phyloP scores from a whole-genome alignment of 148 eudicot genomes.

The Drosera capensis region DNA sequence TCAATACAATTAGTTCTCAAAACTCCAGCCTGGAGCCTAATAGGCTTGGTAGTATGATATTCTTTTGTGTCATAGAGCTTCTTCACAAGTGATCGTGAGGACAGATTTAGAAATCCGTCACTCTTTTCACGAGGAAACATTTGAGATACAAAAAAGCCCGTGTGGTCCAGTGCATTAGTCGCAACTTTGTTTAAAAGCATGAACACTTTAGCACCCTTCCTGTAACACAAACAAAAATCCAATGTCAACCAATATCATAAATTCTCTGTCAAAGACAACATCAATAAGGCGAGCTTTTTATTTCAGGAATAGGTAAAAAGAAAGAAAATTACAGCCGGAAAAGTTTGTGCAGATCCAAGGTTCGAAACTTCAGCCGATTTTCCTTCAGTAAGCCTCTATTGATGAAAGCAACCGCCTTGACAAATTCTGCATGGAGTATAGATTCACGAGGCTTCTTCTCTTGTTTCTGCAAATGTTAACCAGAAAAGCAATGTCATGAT shows the following conservation, averaged over 20 bases:
- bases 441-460: constrained; percentile 99
- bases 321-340: constrained; percentile 43
- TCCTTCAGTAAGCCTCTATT: constrained; percentile 59
- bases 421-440: constrained; percentile 78
- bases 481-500: not conserved
- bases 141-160: constrained; percentile 65
- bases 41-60: constrained; percentile 14
- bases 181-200: constrained; percentile 59
- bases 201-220: constrained; percentile 66
- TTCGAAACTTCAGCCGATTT: constrained; percentile 64
- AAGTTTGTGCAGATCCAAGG: constrained; percentile 76
- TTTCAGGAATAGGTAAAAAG: not conserved
- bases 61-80: constrained; percentile 3
- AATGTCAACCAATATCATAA: not conserved
- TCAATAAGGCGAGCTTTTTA: not conserved
- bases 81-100: constrained; percentile 11
- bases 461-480: constrained; percentile 36
- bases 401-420: constrained; percentile 62
- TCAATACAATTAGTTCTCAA: constrained; percentile 94
- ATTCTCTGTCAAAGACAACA: constrained; percentile 1
- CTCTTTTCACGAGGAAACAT: constrained; percentile 29
- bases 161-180: constrained; percentile 52
- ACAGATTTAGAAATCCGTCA: constrained; percentile 13
- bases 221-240: constrained; percentile 17
- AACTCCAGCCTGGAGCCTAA: constrained; percentile 63